Evolutionary conservation across 371 early-diverging fungal species (phyloP), one percentile per base, ranked within the genome.

Genomic region (Syncephalastrum contaminatum): DNA sequence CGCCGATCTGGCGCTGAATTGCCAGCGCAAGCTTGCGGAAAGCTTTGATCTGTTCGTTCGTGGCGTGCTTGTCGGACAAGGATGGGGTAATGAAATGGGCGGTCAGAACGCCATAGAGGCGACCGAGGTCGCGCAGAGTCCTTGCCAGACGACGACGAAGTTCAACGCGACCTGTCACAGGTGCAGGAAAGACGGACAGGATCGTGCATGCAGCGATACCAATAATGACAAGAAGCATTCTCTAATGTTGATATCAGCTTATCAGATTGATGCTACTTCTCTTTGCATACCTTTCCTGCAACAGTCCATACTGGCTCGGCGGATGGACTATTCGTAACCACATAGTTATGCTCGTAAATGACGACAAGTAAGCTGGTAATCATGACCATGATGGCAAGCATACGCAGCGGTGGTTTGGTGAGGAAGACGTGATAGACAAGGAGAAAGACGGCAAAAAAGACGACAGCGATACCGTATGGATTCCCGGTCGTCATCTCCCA

Each of bases 401-500:
- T 54, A 43, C 67, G 50, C 13, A 54, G 67, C 21, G 53, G 62
- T 6, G 59, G 24, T 7, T 52, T 56, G 48, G 55, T 66, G 36
- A 73, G 60, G 60, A 73, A 73, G 0, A 64, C 18, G 43, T 73
- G 63, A 43, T 73, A 73, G 10, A 30, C 12, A 10, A 62, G 56
- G 4, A 68, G 48, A 18, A 65, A 65, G 15, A 65, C 16, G 14
- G 63, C n/a, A 36, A 72, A 72, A 15, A 72, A 30, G 36, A 30
- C 36, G 36, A 30, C 36, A 10, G 36, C 36, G 12, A 30, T 30
- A 30, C 36, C 36, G 36, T 30, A 30, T 13, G 69, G 60, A 42
- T 68, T 66, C 8, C 69, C 73, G 50, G 55, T 48, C 2, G 58
- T 62, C 12, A 73, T 73, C 42, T 73, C 69, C 73, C 73, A 73